Evolutionary conservation across 192 early-diverging fungal species (phyloP).

Genomic region (Backusella sp.): DNA sequence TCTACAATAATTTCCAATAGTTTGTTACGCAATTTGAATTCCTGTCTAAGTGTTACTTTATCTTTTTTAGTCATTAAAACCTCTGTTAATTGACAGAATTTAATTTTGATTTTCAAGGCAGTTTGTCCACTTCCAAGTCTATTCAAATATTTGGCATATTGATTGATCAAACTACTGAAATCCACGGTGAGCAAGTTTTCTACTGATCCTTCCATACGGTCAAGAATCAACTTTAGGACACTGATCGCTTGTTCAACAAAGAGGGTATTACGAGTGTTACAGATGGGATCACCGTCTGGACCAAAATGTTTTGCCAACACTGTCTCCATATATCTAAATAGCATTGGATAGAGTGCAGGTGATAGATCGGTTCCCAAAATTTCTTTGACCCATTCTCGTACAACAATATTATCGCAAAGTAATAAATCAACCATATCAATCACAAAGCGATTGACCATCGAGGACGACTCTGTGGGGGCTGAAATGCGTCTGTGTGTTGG

Average conservation of each 20-base stretch:
- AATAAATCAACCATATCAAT: constrained; percentile 73
- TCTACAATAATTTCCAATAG: constrained; percentile 71
- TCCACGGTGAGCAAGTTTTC: constrained; percentile 65
- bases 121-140: constrained; percentile 52
- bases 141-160: constrained; percentile 72
- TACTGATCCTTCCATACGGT: constrained; percentile 61
- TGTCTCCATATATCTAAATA: constrained; percentile 59
- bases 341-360: constrained; percentile 61
- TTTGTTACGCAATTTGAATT: constrained; percentile 71
- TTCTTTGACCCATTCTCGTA: constrained; percentile 79
- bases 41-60: constrained; percentile 65
- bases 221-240: constrained; percentile 70
- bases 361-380: constrained; percentile 77
- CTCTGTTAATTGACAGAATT: constrained; percentile 76
- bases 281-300: constrained; percentile 49
- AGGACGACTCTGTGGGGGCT: constrained; percentile 22
- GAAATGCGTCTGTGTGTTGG: constrained; percentile 14
- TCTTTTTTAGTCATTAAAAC: constrained; percentile 75
- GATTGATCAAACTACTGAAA: constrained; percentile 63
- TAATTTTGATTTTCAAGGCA: constrained; percentile 68
- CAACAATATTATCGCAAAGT: constrained; percentile 69
- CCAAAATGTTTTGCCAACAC: constrained; percentile 68
- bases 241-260: constrained; percentile 75
- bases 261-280: constrained; percentile 56
- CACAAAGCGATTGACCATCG: constrained; percentile 70